Percentiles rank a stretch among this genome's conserved stretches.
phyloP scores from a whole-genome alignment of 2,329 filamentous ascomycete genomes.

The Cladosporium oxysporum region DNA sequence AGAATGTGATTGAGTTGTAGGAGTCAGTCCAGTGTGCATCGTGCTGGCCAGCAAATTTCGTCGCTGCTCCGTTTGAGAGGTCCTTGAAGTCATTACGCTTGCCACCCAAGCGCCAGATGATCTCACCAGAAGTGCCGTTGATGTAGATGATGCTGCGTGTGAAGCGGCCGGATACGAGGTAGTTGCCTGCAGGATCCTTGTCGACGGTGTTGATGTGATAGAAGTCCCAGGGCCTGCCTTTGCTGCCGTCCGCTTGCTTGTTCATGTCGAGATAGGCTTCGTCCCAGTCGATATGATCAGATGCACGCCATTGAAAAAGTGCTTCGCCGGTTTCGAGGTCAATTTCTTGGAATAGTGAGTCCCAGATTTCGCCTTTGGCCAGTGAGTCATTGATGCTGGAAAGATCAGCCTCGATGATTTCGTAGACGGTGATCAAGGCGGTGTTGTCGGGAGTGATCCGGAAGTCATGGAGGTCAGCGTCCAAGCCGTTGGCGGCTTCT shows the following conservation, averaged over 20 bases:
- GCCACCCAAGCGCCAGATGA: slow-evolving; percentile 53
- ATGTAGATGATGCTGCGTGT: slow-evolving; percentile 48
- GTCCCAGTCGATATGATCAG: slow-evolving; percentile 45
- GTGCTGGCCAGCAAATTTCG: slow-evolving; percentile 38
- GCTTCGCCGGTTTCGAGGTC: slow-evolving; percentile 47
- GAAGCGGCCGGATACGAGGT: slow-evolving; percentile 49
- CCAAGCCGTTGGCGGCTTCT: slow-evolving; percentile 39
- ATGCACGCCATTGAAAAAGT: slow-evolving; percentile 52
- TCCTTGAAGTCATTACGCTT: slow-evolving; percentile 42
- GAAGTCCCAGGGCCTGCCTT: slow-evolving; percentile 52
- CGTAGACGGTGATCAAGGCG: slow-evolving; percentile 48
- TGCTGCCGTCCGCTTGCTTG: slow-evolving; percentile 47
- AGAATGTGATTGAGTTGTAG: slow-evolving; percentile 31
- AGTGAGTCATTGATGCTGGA: slow-evolving; percentile 32
- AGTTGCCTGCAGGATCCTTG: slow-evolving; percentile 50
- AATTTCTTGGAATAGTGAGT: slow-evolving; percentile 50
- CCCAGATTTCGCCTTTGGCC: slow-evolving; percentile 39
- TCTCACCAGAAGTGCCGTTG: slow-evolving; percentile 44
- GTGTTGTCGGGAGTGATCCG: slow-evolving; percentile 45
- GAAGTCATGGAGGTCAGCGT: slow-evolving; percentile 48
- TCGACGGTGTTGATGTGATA: slow-evolving; percentile 56
- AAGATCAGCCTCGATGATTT: slow-evolving; percentile 32
- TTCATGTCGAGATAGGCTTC: slow-evolving; percentile 38
- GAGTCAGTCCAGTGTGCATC: slow-evolving; percentile 41
- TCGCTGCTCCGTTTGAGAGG: slow-evolving; percentile 30